A percentile compares a stretch with the other conserved stretches of the same genome.
Conservation (phyloP, 208 protist genomes). For the Crithidia fasciculata region DNA sequence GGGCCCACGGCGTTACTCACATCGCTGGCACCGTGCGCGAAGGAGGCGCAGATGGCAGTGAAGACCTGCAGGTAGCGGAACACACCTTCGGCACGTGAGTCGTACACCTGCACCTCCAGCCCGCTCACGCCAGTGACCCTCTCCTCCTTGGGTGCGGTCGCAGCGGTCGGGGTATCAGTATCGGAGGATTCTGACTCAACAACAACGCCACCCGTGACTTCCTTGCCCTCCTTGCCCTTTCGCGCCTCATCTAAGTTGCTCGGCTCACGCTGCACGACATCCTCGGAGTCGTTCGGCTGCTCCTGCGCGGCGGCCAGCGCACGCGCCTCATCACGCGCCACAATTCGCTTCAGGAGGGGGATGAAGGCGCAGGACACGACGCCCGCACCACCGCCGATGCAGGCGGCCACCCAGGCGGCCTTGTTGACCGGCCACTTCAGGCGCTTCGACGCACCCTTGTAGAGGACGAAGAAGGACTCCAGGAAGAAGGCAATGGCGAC, state of each 20-base stretch:
- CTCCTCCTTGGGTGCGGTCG: not conserved
- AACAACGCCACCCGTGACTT: constrained; percentile 1
- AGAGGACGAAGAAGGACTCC: constrained; percentile 71
- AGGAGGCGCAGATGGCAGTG: not conserved
- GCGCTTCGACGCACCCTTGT: constrained; percentile 57
- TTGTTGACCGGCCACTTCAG: constrained; percentile 51
- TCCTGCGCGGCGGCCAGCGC: not conserved
- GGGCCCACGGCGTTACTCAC: not conserved
- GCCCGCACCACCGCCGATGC: constrained; percentile 47
- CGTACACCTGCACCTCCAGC: constrained; percentile 24
- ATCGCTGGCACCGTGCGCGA: not conserved
- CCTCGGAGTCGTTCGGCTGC: not conserved
- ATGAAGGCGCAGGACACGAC: constrained; percentile 42
- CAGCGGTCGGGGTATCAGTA: not conserved
- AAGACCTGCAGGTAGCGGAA: constrained; percentile 13
- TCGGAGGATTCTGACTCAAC: constrained; percentile 4
- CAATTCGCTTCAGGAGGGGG: constrained; percentile 41
- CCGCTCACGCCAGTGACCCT: not conserved
- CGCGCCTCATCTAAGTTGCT: constrained; percentile 24
- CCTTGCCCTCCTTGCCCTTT: constrained; percentile 21
- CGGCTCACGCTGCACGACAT: not conserved
- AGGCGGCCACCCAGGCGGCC: constrained; percentile 56
- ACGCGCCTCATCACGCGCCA: constrained; percentile 11
- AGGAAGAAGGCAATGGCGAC: constrained; percentile 60
- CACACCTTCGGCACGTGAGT: constrained; percentile 49